Percentiles rank a stretch among this genome's conserved stretches.
Conservation (phyloP, 306 rosid species). For the Malus fusca region DNA sequence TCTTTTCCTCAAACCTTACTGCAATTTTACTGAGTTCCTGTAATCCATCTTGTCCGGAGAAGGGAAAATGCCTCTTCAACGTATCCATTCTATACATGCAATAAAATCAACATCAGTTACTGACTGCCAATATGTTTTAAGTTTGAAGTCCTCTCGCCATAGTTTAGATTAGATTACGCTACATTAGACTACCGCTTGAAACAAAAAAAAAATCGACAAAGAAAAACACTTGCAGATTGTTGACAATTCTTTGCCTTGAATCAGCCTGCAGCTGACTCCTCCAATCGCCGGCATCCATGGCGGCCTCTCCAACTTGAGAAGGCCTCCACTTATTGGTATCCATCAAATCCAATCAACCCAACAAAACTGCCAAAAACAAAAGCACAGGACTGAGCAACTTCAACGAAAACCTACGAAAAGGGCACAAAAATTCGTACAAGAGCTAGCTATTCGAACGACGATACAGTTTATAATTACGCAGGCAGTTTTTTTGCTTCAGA, state of each 20-base stretch:
- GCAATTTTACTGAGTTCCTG: conserved; percentile 56
- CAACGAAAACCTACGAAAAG: not conserved
- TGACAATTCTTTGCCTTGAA: conserved; percentile 38
- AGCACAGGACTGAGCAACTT: not conserved
- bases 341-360: conserved; percentile 6
- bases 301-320: conserved; percentile 12
- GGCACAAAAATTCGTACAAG: not conserved
- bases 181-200: too few species aligned
- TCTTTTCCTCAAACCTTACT: conserved; percentile 76
- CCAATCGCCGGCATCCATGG: conserved; percentile 37
- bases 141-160: too few species aligned
- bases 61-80: conserved; percentile 57
- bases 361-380: not conserved
- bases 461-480: not conserved
- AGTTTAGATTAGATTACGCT: too few species aligned
- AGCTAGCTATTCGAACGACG: not conserved
- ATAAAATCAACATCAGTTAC: not conserved
- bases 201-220: not conserved
- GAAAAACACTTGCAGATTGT: conserved; percentile 34
- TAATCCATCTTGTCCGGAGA: conserved; percentile 53
- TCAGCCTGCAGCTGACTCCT: conserved; percentile 33
- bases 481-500: not conserved
- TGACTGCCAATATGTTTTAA: not conserved
- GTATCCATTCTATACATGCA: conserved; percentile 57
- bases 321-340: conserved; percentile 15